Conservation (phyloP, 495 filamentous ascomycete species). For the Pseudoneurospora amorphoporcata region DNA sequence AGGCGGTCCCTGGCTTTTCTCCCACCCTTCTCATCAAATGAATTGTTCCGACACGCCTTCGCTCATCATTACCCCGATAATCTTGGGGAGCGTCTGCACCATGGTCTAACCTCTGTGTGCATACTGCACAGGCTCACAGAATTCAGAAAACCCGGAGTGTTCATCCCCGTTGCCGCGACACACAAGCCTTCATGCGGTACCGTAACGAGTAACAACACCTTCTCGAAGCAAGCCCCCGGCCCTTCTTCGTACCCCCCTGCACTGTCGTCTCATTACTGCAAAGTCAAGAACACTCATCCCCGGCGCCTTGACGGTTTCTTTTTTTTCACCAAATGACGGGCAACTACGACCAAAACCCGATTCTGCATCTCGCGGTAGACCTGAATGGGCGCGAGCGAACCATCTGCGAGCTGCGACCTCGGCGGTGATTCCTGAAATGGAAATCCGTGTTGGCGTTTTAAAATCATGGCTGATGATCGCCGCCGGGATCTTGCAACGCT, state of each 20-base stretch:
- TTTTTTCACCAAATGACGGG: not conserved
- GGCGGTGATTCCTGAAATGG: slow-evolving; percentile 18
- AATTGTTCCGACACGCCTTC: not conserved
- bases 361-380: not conserved
- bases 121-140: not conserved
- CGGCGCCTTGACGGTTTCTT: not conserved
- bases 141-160: not conserved
- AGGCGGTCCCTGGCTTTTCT: slow-evolving; percentile 1
- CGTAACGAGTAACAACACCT: not conserved
- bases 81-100: not conserved
- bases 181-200: not conserved
- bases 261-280: not conserved
- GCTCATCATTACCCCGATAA: not conserved
- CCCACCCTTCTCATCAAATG: not conserved
- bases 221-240: not conserved
- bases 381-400: not conserved
- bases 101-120: not conserved
- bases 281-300: not conserved
- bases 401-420: not conserved
- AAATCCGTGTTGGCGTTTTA: slow-evolving; percentile 9
- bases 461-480: slow-evolving; percentile 5
- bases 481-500: slow-evolving; percentile 4
- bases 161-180: not conserved
- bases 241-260: not conserved
- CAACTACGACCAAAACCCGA: not conserved